Evolutionary conservation across 306 rosid genomes (phyloP).

Genomic region (Cucurbita moschata): DNA sequence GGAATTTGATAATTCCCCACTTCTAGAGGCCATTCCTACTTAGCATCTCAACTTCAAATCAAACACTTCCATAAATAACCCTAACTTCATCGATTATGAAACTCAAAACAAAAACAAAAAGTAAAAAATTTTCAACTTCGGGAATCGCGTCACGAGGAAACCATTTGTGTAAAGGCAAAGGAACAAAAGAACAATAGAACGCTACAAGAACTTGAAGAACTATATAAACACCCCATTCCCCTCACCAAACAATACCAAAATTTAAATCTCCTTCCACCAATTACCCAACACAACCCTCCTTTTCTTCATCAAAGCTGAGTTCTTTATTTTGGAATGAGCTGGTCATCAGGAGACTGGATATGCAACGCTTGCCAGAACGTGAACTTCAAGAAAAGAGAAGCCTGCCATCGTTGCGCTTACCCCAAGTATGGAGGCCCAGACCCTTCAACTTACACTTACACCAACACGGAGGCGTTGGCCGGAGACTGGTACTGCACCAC

Average conservation of each 20-base stretch:
- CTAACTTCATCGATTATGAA: background rate
- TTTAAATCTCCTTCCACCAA: background rate
- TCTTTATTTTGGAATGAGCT: slow-evolving; percentile 42
- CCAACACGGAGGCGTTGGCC: slow-evolving; percentile 59
- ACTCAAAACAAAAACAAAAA: background rate
- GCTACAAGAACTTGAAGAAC: slow-evolving; percentile 13
- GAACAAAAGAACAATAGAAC: slow-evolving; percentile 27
- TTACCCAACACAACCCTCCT: background rate
- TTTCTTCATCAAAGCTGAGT: background rate
- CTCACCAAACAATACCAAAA: slow-evolving; percentile 15
- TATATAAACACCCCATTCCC: slow-evolving; percentile 45
- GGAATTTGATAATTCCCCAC: background rate
- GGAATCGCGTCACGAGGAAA: slow-evolving; percentile 24
- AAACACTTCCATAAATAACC: background rate
- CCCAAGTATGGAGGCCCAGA: slow-evolving; percentile 92
- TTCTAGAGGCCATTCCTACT: background rate
- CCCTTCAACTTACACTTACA: slow-evolving; percentile 48
- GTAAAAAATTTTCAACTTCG: slow-evolving; percentile 11
- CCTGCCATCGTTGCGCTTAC: slow-evolving; percentile 70
- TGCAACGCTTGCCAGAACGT: slow-evolving; percentile 80
- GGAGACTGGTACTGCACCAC: slow-evolving; percentile 86
- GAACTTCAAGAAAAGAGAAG: slow-evolving; percentile 78
- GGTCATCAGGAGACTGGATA: slow-evolving; percentile 93
- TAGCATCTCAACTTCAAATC: background rate
- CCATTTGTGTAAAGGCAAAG: slow-evolving; percentile 17